Evolutionary conservation across 345 rosid genomes (phyloP), one percentile per base, ranked within the genome.

Genomic region (Sapria himalayana): DNA sequence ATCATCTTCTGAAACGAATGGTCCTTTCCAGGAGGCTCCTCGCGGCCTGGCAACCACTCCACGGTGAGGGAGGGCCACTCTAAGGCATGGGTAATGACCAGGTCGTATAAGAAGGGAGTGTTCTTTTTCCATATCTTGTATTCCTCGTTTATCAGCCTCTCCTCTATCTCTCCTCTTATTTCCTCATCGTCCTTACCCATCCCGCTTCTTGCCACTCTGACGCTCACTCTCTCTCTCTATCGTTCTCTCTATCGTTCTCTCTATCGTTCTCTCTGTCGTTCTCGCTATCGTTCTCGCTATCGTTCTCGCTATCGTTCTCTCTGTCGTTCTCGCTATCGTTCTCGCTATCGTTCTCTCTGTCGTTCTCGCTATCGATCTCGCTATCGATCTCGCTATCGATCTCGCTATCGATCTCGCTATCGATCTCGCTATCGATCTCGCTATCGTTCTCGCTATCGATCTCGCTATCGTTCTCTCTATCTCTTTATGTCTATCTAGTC

Each of bases 61-160:
- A 89, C 95, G 27, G 95, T 82, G 51, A 82, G 92, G 15, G 95
- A 89, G 3, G 98, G 98, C 98, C 95, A 89, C 43, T 89, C 95
- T 13, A 89, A 77, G 52, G 98, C 98, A 37, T 89, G 95, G 27
- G 95, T 82, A 23, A 89, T 82, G 41, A 89, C 92, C 22, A 89
- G 77, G 61, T 89, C 95, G 60, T 89, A 89, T 11, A 89, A 78
- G 58, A 89, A 89, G 5, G 95, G 98, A 16, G 98, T 89, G 66
- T 89, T 89, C 70, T 89, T 89, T 68, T 82, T 89, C 98, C 95
- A 89, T 42, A 82, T 82, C 74, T 89, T 82, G 75, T 89, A 89
- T 57, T 82, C 98, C 61, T 89, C 93, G 49, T 79, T 89, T 57
- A 89, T 74, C 37, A 82, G 62, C 21, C 95, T 35, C 64, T 89